A percentile compares a stretch with the other conserved stretches of the same genome.
These are phyloP conservation scores for Colletotrichum nymphaeae DNA, from an alignment of 2,329 filamentous ascomycete genomes.

Conservation along the genomic window DNA sequence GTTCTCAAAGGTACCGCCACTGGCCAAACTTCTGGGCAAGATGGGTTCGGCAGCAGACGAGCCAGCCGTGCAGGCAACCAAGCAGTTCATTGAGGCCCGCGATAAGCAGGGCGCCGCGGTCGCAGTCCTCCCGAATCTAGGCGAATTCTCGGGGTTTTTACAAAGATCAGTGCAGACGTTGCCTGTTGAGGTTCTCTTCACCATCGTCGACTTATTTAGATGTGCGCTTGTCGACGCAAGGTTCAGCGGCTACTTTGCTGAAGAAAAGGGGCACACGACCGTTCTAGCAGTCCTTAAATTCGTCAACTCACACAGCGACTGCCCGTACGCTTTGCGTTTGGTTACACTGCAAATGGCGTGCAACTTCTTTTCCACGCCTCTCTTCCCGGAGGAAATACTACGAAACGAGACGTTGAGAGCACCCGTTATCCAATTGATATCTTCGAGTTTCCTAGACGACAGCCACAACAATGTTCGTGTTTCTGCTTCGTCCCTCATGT, in stretches of 20 bases:
- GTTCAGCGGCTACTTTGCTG: conserved; percentile 84
- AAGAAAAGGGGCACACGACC: conserved; percentile 75
- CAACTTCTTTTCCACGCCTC: conserved; percentile 82
- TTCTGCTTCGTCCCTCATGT: conserved; percentile 84
- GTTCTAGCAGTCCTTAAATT: conserved; percentile 70
- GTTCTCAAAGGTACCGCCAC: conserved; percentile 82
- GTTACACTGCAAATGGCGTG: conserved; percentile 86
- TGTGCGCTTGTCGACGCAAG: conserved; percentile 81
- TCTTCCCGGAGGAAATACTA: conserved; percentile 76
- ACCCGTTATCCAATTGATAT: conserved; percentile 76
- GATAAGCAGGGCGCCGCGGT: conserved; percentile 69
- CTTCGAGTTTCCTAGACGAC: conserved; percentile 82
- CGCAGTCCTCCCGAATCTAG: conserved; percentile 77
- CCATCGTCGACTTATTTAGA: conserved; percentile 86
- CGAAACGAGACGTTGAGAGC: conserved; percentile 61
- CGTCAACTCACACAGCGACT: conserved; percentile 66
- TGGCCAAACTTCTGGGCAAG: conserved; percentile 85
- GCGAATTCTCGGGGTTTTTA: conserved; percentile 72
- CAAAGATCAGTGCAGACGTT: conserved; percentile 65
- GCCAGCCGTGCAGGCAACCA: conserved; percentile 71
- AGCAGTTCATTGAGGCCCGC: conserved; percentile 76
- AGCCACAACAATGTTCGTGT: conserved; percentile 80
- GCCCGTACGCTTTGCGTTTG: conserved; percentile 85
- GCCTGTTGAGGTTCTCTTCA: conserved; percentile 76
- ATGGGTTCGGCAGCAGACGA: conserved; percentile 73